These are phyloP conservation scores for Colletotrichum sp. DNA, from an alignment of 2,329 filamentous ascomycete species.

Conservation along the genomic window DNA sequence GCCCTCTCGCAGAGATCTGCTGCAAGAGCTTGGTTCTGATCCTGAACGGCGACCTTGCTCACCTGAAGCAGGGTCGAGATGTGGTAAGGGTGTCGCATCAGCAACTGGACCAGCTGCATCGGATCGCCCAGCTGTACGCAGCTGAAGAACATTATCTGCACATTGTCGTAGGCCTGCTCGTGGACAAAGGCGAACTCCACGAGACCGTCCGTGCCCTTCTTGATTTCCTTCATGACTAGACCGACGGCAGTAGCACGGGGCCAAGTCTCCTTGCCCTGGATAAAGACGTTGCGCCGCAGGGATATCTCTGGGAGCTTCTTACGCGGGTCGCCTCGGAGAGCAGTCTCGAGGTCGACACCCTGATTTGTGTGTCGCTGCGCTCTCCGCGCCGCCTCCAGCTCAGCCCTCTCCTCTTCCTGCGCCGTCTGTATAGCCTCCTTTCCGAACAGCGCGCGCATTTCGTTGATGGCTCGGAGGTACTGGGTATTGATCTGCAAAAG, in stretches of 20 bases:
- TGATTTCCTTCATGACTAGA: constrained; percentile 75
- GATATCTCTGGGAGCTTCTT: constrained; percentile 74
- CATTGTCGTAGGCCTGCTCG: constrained; percentile 72
- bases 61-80: constrained; percentile 94
- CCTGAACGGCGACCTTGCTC: constrained; percentile 89
- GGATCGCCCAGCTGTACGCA: constrained; percentile 87
- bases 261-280: constrained; percentile 89
- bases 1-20: constrained; percentile 90
- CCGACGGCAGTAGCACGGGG: constrained; percentile 80
- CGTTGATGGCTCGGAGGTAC: constrained; percentile 84
- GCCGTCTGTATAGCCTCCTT: constrained; percentile 62
- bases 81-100: constrained; percentile 73
- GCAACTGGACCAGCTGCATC: constrained; percentile 77
- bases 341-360: constrained; percentile 63
- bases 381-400: constrained; percentile 39
- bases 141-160: constrained; percentile 78
- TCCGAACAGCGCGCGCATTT: constrained; percentile 76
- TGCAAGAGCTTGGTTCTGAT: constrained; percentile 84
- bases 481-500: constrained; percentile 63
- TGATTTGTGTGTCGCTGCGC: constrained; percentile 43
- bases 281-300: constrained; percentile 79
- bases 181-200: constrained; percentile 82
- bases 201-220: constrained; percentile 52
- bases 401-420: constrained; percentile 52
- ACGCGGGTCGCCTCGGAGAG: constrained; percentile 58